Evolutionary conservation across 1,284 basidiomycete genomes (phyloP), one percentile per base, ranked within the genome.

Genomic region (Agaricales sp.): DNA sequence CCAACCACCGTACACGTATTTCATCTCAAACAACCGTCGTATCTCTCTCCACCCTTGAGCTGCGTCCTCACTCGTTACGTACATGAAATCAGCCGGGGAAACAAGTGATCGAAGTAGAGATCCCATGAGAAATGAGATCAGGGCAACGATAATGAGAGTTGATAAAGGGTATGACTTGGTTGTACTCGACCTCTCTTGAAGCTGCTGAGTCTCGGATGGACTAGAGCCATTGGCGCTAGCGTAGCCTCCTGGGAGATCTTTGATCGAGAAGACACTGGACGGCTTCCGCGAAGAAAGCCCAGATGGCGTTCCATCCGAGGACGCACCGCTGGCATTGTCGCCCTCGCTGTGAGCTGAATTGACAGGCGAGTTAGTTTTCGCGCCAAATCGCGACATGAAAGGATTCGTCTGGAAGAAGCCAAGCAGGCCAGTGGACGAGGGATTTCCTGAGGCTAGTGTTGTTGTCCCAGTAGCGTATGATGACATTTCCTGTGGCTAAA

Each of bases 81-180:
- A 87, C 48, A 95, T 81, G 68, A 94, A 98, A 65, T 97, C 94
- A n/a, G 87, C 84, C 11, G 92, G 87, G 4, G 85, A 83, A 37
- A 97, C 67, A 53, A 97, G 70, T 4, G 89, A 91, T 51, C 95
- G 78, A 53, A 95, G 66, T 46, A 99, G 70, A 11, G 90, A 94
- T 30, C 95, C 95, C 54, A 97, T 73, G 54, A 99, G 69, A 65
- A 98, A 94, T 30, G 89, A 87, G 53, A 95, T 87, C 54, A 98
- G 63, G 43, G 83, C 91, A 14, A 87, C 78, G 51, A 94, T 69
- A 53, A 98, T 62, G 49, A 95, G 64, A 39, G 77, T 80, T 47
- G 80, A 80, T 54, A 84, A 55, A 45, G 74, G 64, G 56, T 71
- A 77, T 13, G 53, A 45, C 37, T 51, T 39, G 14, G 50, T 43